phyloP scores from a whole-genome alignment of 1,284 basidiomycete species.

The Paramarasmius palmivorus region DNA sequence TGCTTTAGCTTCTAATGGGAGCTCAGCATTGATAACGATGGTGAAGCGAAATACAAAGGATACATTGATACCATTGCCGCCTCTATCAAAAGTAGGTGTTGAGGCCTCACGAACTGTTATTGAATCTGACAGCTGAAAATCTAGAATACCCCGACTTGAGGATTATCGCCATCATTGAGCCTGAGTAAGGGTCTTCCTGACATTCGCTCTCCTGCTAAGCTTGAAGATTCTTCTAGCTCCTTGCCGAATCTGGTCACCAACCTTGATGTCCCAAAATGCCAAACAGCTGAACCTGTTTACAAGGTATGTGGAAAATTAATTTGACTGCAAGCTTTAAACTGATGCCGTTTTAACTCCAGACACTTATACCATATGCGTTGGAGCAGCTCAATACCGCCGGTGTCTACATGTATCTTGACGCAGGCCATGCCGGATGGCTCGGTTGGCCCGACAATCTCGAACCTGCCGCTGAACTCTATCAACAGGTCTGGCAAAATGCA shows the following conservation, averaged over 20 bases:
- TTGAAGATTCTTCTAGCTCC: conserved; percentile 36
- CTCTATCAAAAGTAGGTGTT: conserved; percentile 48
- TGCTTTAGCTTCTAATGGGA: conserved; percentile 66
- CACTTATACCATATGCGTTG: conserved; percentile 43
- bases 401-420: conserved; percentile 63
- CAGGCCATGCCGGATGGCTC: conserved; percentile 67
- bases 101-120: neutral
- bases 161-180: conserved; percentile 64
- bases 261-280: conserved; percentile 56
- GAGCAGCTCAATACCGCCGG: conserved; percentile 54
- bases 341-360: neutral
- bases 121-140: neutral
- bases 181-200: conserved; percentile 32
- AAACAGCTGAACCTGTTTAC: conserved; percentile 53
- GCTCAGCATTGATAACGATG: conserved; percentile 56
- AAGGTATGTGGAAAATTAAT: conserved; percentile 27
- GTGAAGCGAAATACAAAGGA: conserved; percentile 53
- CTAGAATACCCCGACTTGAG: conserved; percentile 59
- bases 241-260: conserved; percentile 67
- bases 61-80: conserved; percentile 66
- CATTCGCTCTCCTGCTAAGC: too few species aligned
- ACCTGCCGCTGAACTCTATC: conserved; percentile 59
- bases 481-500: conserved; percentile 47
- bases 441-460: conserved; percentile 65
- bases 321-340: neutral